Base-by-base conservation (phyloP, 192 early-diverging fungal species). In the Coemansia sp. region DNA sequence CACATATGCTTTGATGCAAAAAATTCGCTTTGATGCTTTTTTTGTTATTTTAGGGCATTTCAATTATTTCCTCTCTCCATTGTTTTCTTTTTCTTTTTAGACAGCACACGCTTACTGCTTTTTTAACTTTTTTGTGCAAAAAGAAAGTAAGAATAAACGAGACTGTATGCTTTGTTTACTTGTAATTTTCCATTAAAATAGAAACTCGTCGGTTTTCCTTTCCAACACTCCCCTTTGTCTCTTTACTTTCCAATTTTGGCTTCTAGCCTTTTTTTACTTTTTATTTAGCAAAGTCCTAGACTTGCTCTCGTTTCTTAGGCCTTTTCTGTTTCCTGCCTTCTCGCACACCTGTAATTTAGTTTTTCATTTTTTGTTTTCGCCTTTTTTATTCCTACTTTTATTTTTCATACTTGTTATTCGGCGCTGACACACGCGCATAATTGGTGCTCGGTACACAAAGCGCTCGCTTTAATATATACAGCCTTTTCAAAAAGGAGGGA, bases 341-440 rank as follows among this genome's bases (percentile, higher is more conserved):
- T 20, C 25, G 22, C 22, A 25, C 28, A 51, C 24, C 7, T 15
- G 10, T 41, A 41, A 5, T 20, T 41, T 20, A n/a, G 5, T 41
- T 41, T 20, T 18, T 42, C 18, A 22, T 23, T 51, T 41, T 18
- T 19, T 28, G 40, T 28, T 53, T 14, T 23, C 15, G 13, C 13
- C 42, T 42, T 11, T 47, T 30, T 18, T 42, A 22, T 36, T 37
- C 22, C 18, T 39, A 51, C 24, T n/a, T 15, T 19, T 41, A 41
- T 18, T 41, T 38, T 38, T 19, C 17, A n/a, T n/a, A n/a, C n/a
- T n/a, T n/a, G n/a, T n/a, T n/a, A n/a, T n/a, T n/a, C n/a, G n/a
- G n/a, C n/a, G n/a, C n/a, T n/a, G n/a, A n/a, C n/a, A n/a, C n/a
- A n/a, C n/a, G n/a, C n/a, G n/a, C n/a, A n/a, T n/a, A n/a, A n/a